These are phyloP conservation scores for Isabelozyma heimii DNA, from an alignment of 805 yeast genomes.

Conservation along the genomic window DNA sequence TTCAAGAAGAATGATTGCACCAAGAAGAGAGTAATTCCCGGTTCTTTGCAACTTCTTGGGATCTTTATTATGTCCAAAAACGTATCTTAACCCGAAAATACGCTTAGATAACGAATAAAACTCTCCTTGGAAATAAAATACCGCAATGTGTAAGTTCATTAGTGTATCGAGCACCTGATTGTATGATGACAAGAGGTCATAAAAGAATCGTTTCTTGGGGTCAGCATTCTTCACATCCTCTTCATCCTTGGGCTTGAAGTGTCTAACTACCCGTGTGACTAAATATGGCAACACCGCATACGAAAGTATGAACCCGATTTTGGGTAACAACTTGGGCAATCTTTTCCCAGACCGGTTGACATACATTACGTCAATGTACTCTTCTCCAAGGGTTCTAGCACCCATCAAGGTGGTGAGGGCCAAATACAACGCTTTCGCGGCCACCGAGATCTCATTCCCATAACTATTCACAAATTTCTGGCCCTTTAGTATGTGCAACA, in stretches of 20 bases:
- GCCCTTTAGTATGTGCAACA: constrained; percentile 53
- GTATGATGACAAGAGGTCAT: constrained; percentile 34
- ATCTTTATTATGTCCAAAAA: constrained; percentile 60
- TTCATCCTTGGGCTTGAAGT: constrained; percentile 13
- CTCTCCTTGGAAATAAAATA: constrained; percentile 79
- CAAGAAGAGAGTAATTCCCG: constrained; percentile 77
- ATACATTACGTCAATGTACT: constrained; percentile 79
- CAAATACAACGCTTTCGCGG: constrained; percentile 63
- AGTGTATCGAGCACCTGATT: constrained; percentile 49
- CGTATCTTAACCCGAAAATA: constrained; percentile 76
- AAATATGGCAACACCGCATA: constrained; percentile 65
- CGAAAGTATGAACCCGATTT: constrained; percentile 58
- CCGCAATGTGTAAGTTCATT: constrained; percentile 69
- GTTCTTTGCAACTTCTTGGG: constrained; percentile 32
- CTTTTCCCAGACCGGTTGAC: constrained; percentile 52
- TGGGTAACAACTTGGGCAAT: constrained; percentile 44
- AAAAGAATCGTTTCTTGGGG: constrained; percentile 4
- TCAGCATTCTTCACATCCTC: constrained; percentile 4
- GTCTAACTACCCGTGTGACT: constrained; percentile 28
- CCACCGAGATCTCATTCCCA: constrained; percentile 57
- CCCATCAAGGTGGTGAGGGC: constrained; percentile 72
- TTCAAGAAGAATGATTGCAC: constrained; percentile 57
- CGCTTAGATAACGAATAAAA: constrained; percentile 80
- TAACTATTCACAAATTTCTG: constrained; percentile 64
- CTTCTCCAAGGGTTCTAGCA: constrained; percentile 87